phyloP scores from a whole-genome alignment of 116 monocot species.

The Papilionanthe hybrid region DNA sequence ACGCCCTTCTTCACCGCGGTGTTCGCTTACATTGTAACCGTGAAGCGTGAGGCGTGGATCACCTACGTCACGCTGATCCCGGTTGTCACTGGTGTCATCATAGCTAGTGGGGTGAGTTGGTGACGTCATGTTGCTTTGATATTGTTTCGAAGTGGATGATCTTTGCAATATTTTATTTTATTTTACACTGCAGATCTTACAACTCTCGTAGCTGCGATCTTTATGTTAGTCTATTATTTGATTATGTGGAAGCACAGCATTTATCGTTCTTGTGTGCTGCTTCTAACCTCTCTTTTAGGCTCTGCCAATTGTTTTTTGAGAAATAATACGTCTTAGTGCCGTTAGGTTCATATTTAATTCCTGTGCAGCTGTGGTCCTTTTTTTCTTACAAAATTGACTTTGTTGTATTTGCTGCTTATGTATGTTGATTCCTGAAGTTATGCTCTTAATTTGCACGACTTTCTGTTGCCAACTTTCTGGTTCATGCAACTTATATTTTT shows the following conservation, averaged over 20 bases:
- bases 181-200: background rate
- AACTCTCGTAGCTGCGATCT: background rate
- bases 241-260: background rate
- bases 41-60: constrained; percentile 68
- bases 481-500: background rate
- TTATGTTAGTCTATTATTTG: background rate
- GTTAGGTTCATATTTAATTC: too few species aligned
- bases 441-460: background rate
- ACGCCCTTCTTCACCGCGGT: constrained; percentile 97
- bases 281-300: background rate
- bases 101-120: constrained; percentile 80
- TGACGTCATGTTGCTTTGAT: background rate
- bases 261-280: background rate
- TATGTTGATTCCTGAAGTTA: background rate
- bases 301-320: background rate
- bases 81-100: constrained; percentile 85
- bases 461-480: background rate
- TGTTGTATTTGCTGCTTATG: background rate
- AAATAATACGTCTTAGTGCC: background rate
- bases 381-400: background rate
- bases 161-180: background rate
- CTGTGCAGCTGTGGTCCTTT: background rate
- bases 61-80: constrained; percentile 81
- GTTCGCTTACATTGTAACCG: constrained; percentile 78
- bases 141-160: background rate